Conservation (phyloP, 2,329 filamentous ascomycete species). For the Claviceps pusilla region DNA sequence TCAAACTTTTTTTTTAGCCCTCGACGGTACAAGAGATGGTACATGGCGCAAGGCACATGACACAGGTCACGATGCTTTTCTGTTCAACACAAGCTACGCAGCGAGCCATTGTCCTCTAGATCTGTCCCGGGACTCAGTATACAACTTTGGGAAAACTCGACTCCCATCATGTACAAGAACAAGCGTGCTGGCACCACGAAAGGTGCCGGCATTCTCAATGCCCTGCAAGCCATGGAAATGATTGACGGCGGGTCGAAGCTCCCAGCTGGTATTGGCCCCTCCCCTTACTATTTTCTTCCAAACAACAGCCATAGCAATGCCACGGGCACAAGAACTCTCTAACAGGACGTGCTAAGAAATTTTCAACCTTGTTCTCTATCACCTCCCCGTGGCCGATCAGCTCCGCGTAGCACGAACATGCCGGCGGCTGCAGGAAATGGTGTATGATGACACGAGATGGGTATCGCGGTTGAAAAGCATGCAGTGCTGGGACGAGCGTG, state of each 20-base stretch:
- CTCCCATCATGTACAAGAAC: slow-evolving; percentile 26
- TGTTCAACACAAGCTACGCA: background rate
- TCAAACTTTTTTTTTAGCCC: no score
- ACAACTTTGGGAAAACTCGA: background rate
- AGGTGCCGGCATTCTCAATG: slow-evolving; percentile 50
- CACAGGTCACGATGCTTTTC: background rate
- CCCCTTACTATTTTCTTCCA: background rate
- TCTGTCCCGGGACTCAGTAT: background rate
- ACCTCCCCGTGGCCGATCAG: slow-evolving; percentile 72
- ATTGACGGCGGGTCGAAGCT: slow-evolving; percentile 62
- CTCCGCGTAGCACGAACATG: slow-evolving; percentile 74
- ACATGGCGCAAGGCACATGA: background rate
- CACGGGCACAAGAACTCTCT: background rate
- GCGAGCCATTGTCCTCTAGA: slow-evolving; percentile 1
- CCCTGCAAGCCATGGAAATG: slow-evolving; percentile 68
- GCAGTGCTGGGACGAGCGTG: slow-evolving; percentile 80
- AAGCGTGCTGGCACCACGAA: slow-evolving; percentile 24
- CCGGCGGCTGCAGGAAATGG: slow-evolving; percentile 86
- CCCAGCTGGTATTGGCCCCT: slow-evolving; percentile 50
- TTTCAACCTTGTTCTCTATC: slow-evolving; percentile 73
- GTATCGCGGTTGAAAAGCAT: slow-evolving; percentile 72
- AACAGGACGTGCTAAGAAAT: slow-evolving; percentile 46
- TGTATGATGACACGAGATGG: slow-evolving; percentile 96
- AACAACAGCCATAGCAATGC: background rate
- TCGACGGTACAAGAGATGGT: background rate